These are phyloP conservation scores for Nyctanthes arbortristis DNA, from an alignment of 257 asterid species.

Conservation along the genomic window DNA sequence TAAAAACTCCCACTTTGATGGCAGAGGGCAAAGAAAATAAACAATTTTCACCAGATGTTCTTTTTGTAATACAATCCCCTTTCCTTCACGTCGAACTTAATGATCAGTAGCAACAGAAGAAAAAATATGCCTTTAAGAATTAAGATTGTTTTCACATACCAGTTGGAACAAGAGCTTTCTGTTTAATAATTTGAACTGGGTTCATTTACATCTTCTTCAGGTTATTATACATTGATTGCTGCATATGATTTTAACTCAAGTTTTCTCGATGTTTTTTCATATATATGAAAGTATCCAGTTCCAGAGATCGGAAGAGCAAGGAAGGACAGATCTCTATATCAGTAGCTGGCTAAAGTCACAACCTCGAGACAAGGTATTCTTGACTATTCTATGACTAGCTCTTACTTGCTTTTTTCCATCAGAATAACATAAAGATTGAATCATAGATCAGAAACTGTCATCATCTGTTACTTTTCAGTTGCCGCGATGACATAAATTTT, in stretches of 20 bases:
- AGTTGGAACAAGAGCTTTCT: background rate
- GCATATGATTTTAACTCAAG: constrained; percentile 12
- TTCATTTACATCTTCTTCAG: background rate
- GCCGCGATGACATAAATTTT: constrained; percentile 6
- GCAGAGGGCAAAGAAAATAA: background rate
- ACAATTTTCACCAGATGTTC: background rate
- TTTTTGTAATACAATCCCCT: background rate
- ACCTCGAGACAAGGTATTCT: constrained; percentile 79
- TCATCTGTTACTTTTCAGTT: constrained; percentile 7
- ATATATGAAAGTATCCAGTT: constrained; percentile 59
- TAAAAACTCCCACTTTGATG: background rate
- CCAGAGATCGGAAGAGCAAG: constrained; percentile 78
- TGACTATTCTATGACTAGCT: background rate
- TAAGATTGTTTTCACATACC: background rate
- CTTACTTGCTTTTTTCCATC: constrained; percentile 1
- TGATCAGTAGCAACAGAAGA: background rate
- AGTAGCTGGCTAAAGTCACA: constrained; percentile 82
- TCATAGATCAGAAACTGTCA: constrained; percentile 1
- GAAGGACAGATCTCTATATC: constrained; percentile 70
- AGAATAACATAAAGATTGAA: background rate
- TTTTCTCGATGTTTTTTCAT: too few species aligned
- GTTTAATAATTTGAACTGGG: background rate
- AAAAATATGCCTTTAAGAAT: too few species aligned
- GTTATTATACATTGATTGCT: constrained; percentile 5
- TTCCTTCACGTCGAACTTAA: background rate